Evolutionary conservation across 1,139 yeast genomes (phyloP), one percentile per base, ranked within the genome.

Genomic region (Wickerhamiella pararugosa): DNA sequence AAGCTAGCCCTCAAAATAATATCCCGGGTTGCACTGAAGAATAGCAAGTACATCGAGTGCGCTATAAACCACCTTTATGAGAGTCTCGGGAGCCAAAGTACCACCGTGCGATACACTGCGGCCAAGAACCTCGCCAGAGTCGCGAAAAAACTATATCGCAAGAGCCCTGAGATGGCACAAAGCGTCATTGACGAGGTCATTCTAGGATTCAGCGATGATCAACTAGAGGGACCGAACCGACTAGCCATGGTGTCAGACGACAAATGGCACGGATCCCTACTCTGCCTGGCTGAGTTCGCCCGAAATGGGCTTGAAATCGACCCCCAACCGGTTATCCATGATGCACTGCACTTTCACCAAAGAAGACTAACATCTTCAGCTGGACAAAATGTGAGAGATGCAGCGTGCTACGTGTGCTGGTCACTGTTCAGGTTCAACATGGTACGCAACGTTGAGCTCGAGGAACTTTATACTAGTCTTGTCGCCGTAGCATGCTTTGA

Each of bases 371-470:
- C 74, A 0, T 61, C 67, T 10, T 64, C 75, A 0, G 55, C 71
- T 8, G 94, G 94, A 0, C 62, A 71, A 2, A 84, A 78, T 50
- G 70, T 87, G 1, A 67, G 94, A 42, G 97, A 87, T 56, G 76
- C 96, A 0, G 76, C 92, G 0, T 81, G 93, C 56, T 87, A 80
- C 55, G 73, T 82, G 1, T 62, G 71, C 38, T 78, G 86, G 86
- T 69, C 82, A 0, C 44, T 75, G n/a, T 65, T 72, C 32, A 65
- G 75, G 8, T 65, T 63, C 36, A 58, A 59, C 34, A 50, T 61
- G 11, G 46, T 60, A 0, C 34, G 53, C 53, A 15, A 43, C 45
- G 2, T 46, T 62, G 1, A 15, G 25, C 40, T 34, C 8, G 26
- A 28, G n/a, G n/a, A 5, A 1, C 21, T 37, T 37, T 48, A 40